A percentile compares a stretch with the other conserved stretches of the same genome.
These are phyloP conservation scores for Candida neerlandica DNA, from an alignment of 1,139 yeast species.

Conservation along the genomic window DNA sequence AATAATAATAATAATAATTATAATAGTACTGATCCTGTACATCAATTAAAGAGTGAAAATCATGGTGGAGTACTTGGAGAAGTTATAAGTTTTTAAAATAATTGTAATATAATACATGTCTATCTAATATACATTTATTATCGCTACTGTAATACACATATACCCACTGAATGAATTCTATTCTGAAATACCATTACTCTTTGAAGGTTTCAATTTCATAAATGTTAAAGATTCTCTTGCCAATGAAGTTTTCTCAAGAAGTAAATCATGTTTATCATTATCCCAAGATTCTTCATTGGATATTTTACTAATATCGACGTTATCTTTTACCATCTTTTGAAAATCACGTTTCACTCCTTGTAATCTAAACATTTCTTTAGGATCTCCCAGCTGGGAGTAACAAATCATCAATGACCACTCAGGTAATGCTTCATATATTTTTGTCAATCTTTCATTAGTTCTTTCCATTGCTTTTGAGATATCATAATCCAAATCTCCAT, in stretches of 20 bases:
- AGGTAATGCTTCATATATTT: conserved; percentile 58
- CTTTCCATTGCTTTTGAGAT: conserved; percentile 24
- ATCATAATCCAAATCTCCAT: conserved; percentile 22
- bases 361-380: conserved; percentile 52
- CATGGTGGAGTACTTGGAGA: conserved; percentile 11
- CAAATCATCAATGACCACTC: conserved; percentile 61
- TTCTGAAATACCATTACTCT: background rate
- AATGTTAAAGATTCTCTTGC: conserved; percentile 64
- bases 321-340: conserved; percentile 32
- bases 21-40: background rate
- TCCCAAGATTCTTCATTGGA: conserved; percentile 54
- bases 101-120: conserved; percentile 5
- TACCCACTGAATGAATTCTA: background rate
- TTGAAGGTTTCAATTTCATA: conserved; percentile 41
- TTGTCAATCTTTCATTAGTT: conserved; percentile 47
- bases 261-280: conserved; percentile 42
- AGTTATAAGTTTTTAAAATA: conserved; percentile 11
- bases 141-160: background rate
- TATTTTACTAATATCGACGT: conserved; percentile 43
- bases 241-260: conserved; percentile 41
- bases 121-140: background rate
- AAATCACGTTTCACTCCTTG: conserved; percentile 35
- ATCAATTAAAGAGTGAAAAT: conserved; percentile 2
- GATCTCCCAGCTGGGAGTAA: conserved; percentile 66
- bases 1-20: background rate